Base-by-base conservation (phyloP, 129 eudicot species). In the Chrysanthemum lavandulifolium region DNA sequence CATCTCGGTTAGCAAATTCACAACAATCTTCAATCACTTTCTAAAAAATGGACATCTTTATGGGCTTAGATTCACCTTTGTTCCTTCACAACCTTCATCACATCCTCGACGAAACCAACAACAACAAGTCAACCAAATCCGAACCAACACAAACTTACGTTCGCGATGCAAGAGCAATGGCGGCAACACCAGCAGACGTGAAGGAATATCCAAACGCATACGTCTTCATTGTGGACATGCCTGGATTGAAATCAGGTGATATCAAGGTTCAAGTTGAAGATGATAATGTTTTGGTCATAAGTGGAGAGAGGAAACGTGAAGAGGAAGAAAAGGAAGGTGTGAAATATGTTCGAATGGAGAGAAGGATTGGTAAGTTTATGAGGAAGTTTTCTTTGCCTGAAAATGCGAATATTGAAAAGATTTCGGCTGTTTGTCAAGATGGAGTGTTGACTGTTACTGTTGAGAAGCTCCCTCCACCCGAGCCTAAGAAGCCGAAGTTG, bases 281-380 rank as follows among this genome's bases (percentile, higher is more conserved):
- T 14, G 67, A 61, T 1, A 61, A 61, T 31, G 67, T 61, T 27
- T 61, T 61, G 67, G 47, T 61, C 1, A 61, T 61, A 13, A 61
- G 67, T 29, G 67, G 67, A 0, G 67, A 61, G 33, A 61, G 67
- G 33, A 61, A 61, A 29, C 13, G 67, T 1, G 67, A 61, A 13
- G 14, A 61, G 13, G 67, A 61, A 13, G 67, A 61, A 61, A 61
- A 61, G 6, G 14, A 61, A 3, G 66, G 66, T 0, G 67, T 61
- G 0, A 61, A 61, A 48, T 29, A 29, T 29, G 48, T 61, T 5
- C 6, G 67, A 15, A 61, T 29, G 67, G 67, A 61, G 4, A 11
- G 67, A 13, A 61, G 67, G 67, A 61, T 61, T 6, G 67, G 67
- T 5, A 61, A 61, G 47, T 29, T 61, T 13, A 61, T 61, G 67